Evolutionary conservation across 2,329 filamentous ascomycete genomes (phyloP), one percentile per base, ranked within the genome.

Genomic region (Ophiostoma sp.): DNA sequence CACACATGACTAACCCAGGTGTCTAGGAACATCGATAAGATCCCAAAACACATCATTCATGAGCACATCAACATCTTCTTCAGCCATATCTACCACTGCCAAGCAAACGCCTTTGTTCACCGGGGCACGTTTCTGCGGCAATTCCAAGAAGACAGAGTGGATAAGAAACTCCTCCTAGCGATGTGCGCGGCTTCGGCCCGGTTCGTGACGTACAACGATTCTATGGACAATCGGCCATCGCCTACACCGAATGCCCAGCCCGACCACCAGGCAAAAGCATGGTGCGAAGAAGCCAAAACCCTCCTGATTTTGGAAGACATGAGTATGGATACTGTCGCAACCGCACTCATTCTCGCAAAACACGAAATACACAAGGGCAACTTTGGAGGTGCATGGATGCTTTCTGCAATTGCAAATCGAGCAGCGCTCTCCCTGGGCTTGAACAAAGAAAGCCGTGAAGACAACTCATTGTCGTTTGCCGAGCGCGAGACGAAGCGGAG

Each of bases 231-330:
- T 15, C 10, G 17, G 52, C n/a, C 52, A 3, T 57, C 52, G 23
- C 52, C 10, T 27, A 57, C 23, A 4, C n/a, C n/a, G 27, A 57
- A 27, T 13, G 23, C 23, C 2, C 11, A 57, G 15, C 23, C 52
- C 7, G 52, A 57, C 11, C 23, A 57, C 52, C 67, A 60, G 31
- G 48, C 67, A 35, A 27, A 44, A 6, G 33, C 52, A 13, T 68
- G 67, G 48, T 31, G 48, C 33, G 60, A 68, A 52, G 52, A 68
- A 35, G 67, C 67, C 67, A 68, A 68, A 31, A 57, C 52, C 10
- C 52, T 68, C 7, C 67, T 60, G 11, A 36, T 68, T 5, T n/a
- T 68, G 13, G 67, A 68, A 23, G 67, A 68, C 15, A 68, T 60
- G 67, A 68, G 31, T 5, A 23, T 68, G 10, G 52, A 60, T 33